Evolutionary conservation across 495 filamentous ascomycete genomes (phyloP), one percentile per base, ranked within the genome.

Genomic region (Penicillium maclennaniae): DNA sequence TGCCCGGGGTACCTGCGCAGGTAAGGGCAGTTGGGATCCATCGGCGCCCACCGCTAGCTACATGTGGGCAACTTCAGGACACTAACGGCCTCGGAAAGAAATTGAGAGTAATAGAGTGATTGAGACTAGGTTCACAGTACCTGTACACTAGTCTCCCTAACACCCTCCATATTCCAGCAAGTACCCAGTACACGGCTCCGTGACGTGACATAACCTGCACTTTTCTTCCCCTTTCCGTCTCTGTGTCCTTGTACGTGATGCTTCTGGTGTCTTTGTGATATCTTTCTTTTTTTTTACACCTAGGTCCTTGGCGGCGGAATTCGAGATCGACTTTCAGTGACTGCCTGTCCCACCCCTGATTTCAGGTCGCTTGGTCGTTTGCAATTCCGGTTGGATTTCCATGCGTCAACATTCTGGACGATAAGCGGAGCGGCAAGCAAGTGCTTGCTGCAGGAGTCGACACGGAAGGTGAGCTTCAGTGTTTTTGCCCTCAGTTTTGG

Each of bases 361-460:
- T 62, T 58, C 51, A 63, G 64, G 59, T 61, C 65, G 65, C 59
- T 58, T 65, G 59, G 59, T 67, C 55, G 43, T 64, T 51, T 53
- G 58, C 56, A 51, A 52, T 55, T 56, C 51, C 58, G 43, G 55
- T 66, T 66, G 60, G 61, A 69, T 66, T 73, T 74, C 70, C 74
- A 76, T 76, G 74, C 72, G 71, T 75, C 73, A 74, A 67, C 65
- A 78, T 78, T 78, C 67, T 74, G 69, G 74, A 72, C 69, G 55
- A 71, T 77, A 77, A 74, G 61, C 63, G 69, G 70, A 73, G 75
- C 75, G 71, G 75, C 75, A 78, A 78, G 75, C 75, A 71, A 70
- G 67, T 73, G 75, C 75, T 78, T 78, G 75, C 75, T 78, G 73
- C 73, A 72, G 70, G 65, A 72, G 70, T 71, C 73, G 72, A 75